phyloP scores from a whole-genome alignment of 1,284 basidiomycete species.

The Ceratobasidium sp. region DNA sequence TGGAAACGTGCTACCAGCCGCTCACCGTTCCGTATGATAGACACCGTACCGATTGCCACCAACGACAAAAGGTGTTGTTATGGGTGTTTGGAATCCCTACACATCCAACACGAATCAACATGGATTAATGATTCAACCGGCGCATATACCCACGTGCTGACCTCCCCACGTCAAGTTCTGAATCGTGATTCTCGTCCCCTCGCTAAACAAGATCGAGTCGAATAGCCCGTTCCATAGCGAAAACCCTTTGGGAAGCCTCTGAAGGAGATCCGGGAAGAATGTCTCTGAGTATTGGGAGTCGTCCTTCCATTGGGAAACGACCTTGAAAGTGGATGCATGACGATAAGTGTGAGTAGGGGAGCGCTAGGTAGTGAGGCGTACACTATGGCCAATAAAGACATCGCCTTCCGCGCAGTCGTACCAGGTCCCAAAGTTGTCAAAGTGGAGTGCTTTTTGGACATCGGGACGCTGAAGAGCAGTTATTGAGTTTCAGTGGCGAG shows the following conservation, averaged over 20 bases:
- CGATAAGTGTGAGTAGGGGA: not conserved
- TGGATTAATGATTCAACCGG: too few relatives aligned
- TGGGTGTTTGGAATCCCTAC: conserved; percentile 47
- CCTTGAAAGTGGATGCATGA: not conserved
- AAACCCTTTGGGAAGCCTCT: conserved; percentile 52
- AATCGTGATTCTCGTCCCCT: conserved; percentile 53
- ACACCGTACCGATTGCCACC: conserved; percentile 40
- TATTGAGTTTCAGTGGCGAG: conserved; percentile 45
- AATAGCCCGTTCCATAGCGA: conserved; percentile 49
- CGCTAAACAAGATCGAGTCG: conserved; percentile 53
- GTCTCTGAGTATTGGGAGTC: conserved; percentile 52
- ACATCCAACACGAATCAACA: not conserved
- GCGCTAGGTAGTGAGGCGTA: not conserved
- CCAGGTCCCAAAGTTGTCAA: conserved; percentile 52
- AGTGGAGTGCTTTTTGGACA: conserved; percentile 54
- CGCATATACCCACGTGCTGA: not conserved
- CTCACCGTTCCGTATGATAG: conserved; percentile 45
- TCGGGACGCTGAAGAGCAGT: conserved; percentile 50
- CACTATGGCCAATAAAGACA: conserved; percentile 47
- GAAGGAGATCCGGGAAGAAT: conserved; percentile 53
- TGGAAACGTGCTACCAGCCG: too few relatives aligned
- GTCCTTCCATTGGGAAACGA: conserved; percentile 47
- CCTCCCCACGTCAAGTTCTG: conserved; percentile 56
- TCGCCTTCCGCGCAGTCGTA: conserved; percentile 50
- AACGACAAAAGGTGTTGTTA: conserved; percentile 34